Base-by-base conservation (phyloP, 2,329 filamentous ascomycete species). In the Neonectria hederae region DNA sequence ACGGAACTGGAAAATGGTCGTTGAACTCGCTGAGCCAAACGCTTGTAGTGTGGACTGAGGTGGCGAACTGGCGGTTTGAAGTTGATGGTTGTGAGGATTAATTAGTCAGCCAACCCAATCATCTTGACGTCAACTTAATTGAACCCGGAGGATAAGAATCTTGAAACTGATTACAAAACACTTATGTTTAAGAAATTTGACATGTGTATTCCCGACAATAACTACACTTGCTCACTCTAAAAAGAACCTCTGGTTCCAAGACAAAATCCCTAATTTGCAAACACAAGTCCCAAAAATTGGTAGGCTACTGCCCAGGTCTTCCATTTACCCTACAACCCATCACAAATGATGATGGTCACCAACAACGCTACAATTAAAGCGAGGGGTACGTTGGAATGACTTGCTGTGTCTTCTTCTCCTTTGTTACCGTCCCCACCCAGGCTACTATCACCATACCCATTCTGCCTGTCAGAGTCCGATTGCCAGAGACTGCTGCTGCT, bases 401-500 rank as follows among this genome's bases (percentile, higher is more conserved):
- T 42, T 40, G 69, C 48, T 40, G 49, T n/a, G 17, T 71, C 69
- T 22, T 68, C 62, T 11, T 71, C 59, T 6, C 46, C 57, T 35
- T 26, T 19, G 19, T 32, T 42, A 17, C 9, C 40, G 19, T 55
- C 28, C 10, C 30, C 43, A n/a, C 21, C 57, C 17, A 49, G 45
- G 3, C 22, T 40, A n/a, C 46, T 19, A 24, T 30, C 45, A 13
- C 43, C 14, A 4, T 60, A 61, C 13, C 24, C 62, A 38, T 60
- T 58, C 13, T 38, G 52, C 43, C 59, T 22, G 17, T 63, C 54
- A n/a, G 53, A 35, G 32, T 46, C 58, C 24, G 63, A 17, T 46
- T 52, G 54, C 69, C 60, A 72, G 28, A 64, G 52, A 53, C 69
- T 72, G 40, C 63, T 72, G 52, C 69, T 71, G 21, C 71, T 69